Evolutionary conservation across 306 rosid species (phyloP).

Genomic region (Quercus variabilis): DNA sequence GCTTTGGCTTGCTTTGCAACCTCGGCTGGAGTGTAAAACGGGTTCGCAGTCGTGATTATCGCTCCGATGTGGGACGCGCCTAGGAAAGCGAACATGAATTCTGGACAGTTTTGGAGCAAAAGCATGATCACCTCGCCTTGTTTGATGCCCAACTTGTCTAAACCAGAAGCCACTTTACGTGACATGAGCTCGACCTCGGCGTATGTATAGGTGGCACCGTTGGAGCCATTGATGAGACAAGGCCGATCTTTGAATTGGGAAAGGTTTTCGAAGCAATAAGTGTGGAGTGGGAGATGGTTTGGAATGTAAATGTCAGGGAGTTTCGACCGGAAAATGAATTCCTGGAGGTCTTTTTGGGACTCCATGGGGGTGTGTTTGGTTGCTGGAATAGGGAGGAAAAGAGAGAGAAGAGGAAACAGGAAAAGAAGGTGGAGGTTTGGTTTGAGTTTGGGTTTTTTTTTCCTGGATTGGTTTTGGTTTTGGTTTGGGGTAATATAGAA

Average conservation of each 20-base stretch:
- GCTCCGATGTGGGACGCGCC: conserved; percentile 65
- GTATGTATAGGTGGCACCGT: conserved; percentile 47
- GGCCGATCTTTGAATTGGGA: conserved; percentile 48
- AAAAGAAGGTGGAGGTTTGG: conserved; percentile 19
- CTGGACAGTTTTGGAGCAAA: conserved; percentile 69
- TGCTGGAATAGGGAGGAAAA: conserved; percentile 2
- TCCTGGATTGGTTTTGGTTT: conserved; percentile 30
- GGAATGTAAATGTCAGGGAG: conserved; percentile 77
- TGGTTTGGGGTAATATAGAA: conserved; percentile 30
- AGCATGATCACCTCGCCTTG: conserved; percentile 69
- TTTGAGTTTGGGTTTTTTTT: conserved; percentile 8
- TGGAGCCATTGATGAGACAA: conserved; percentile 61
- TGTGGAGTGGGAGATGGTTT: conserved; percentile 68
- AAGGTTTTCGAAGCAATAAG: conserved; percentile 66
- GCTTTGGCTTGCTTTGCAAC: conserved; percentile 52
- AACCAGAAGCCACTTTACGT: conserved; percentile 55
- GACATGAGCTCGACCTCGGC: conserved; percentile 46
- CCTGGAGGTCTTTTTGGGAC: conserved; percentile 4
- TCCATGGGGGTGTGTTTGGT: conserved; percentile 27
- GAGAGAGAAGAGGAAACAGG: not conserved
- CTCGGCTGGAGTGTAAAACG: conserved; percentile 58
- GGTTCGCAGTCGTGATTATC: conserved; percentile 57
- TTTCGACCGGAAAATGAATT: conserved; percentile 72
- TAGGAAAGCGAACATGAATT: conserved; percentile 61
- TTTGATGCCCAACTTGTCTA: conserved; percentile 45